Evolutionary conservation across 805 yeast genomes (phyloP).

Genomic region (Cyberlindnera americana): DNA sequence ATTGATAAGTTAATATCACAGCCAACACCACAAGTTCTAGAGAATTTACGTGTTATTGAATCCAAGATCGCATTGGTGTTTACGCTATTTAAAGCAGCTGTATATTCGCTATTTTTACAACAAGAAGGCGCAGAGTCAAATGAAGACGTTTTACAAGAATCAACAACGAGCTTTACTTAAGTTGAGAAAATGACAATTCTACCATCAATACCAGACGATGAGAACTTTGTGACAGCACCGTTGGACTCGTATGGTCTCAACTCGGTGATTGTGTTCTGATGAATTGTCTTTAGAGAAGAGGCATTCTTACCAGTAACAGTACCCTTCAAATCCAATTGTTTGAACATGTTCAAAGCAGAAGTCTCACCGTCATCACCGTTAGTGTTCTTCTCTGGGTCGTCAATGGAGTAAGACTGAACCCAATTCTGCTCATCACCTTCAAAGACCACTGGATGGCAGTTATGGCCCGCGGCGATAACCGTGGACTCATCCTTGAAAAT

Average conservation of each 20-base stretch:
- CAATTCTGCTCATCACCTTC: constrained; percentile 63
- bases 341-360: constrained; percentile 87
- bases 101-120: constrained; percentile 58
- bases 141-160: constrained; percentile 19
- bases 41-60: constrained; percentile 57
- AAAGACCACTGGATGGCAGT: constrained; percentile 85
- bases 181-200: constrained; percentile 75
- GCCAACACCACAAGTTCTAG: constrained; percentile 35
- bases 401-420: constrained; percentile 49
- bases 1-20: constrained; percentile 23
- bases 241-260: constrained; percentile 46
- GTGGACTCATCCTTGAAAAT: constrained; percentile 64
- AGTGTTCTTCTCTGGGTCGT: constrained; percentile 52
- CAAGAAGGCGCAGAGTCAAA: constrained; percentile 32
- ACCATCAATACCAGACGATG: constrained; percentile 88
- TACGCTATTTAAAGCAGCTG: constrained; percentile 66
- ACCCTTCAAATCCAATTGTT: constrained; percentile 94
- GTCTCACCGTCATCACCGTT: constrained; percentile 52
- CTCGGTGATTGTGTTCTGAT: constrained; percentile 84
- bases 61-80: constrained; percentile 61
- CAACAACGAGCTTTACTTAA: constrained; percentile 29
- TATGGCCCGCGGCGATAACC: constrained; percentile 86
- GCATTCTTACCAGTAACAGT: constrained; percentile 46
- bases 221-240: constrained; percentile 48
- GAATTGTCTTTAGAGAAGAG: constrained; percentile 65